Base-by-base conservation (phyloP, 2,329 filamentous ascomycete genomes). In the Paecilomyces sp. region DNA sequence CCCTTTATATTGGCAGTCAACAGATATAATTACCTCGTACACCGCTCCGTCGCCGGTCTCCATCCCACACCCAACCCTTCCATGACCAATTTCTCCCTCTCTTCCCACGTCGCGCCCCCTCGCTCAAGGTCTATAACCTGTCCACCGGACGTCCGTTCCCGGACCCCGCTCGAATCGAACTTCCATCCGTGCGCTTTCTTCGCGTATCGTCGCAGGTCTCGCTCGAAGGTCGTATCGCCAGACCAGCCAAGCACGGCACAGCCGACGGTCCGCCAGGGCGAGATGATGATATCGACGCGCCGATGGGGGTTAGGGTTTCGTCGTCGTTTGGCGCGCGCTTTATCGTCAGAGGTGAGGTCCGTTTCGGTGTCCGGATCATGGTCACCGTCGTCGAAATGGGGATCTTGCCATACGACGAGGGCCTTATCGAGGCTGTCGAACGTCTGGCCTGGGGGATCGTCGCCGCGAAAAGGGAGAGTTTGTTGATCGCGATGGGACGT, bases 401-500 rank as follows among this genome's bases (percentile, higher is more conserved):
- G 88, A 68, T 92, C 81, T 70, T 96, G 90, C 93, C 93, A 97
- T 0, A 97, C 91, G 0, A 97, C 89, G 57, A 97, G 78, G 0
- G 92, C 92, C 73, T 97, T 97, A 73, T 97, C 92, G 0, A 97
- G 81, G 0, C 87, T 90, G 70, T 97, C 92, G 65, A 96, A 97
- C 81, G 77, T n/a, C 66, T 65, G 0, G 82, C 82, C 1, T 74
- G 70, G 41, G n/a, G 15, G 41, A 12, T 70, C 68, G 6, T 75
- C 71, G 4, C 72, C 74, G 6, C 77, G 79, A 66, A 81, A 85
- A 0, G 85, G 83, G 0, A 86, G 74, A 0, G 85, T 82, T 56
- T 83, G 75, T 64, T 97, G 92, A 3, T 85, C 88, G 28, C 92
- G 84, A 57, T 89, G 82, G 11, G 88, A 90, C 64, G 87, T 90